Conservation (phyloP, 371 early-diverging fungal genomes). For the Zancudomyces culisetae region DNA sequence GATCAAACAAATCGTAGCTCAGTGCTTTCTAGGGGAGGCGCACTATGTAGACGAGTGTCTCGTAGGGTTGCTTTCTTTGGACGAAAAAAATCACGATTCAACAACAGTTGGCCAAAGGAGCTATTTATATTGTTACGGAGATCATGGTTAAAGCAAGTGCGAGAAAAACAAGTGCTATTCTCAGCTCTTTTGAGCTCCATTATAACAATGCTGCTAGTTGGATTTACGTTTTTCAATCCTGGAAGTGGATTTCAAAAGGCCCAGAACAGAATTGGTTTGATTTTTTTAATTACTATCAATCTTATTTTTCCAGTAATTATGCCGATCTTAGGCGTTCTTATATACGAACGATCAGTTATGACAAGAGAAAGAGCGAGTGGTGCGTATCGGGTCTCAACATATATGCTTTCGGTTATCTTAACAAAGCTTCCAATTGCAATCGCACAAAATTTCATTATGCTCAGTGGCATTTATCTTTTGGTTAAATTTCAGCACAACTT, state of each 20-base stretch:
- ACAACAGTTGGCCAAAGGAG: slow-evolving; percentile 16
- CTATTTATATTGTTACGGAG: slow-evolving; percentile 8
- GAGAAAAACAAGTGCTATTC: slow-evolving; percentile 7
- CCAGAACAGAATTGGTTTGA: slow-evolving; percentile 18
- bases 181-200: slow-evolving; percentile 7
- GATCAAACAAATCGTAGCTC: slow-evolving; percentile 2
- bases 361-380: slow-evolving; percentile 19
- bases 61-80: background rate
- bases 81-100: background rate
- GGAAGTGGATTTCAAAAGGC: slow-evolving; percentile 9
- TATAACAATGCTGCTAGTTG: slow-evolving; percentile 9
- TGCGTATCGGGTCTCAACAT: slow-evolving; percentile 17
- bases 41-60: background rate
- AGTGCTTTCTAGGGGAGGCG: background rate
- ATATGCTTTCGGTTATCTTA: slow-evolving; percentile 8
- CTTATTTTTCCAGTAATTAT: slow-evolving; percentile 14
- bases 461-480: slow-evolving; percentile 15
- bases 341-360: slow-evolving; percentile 11
- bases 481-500: slow-evolving; percentile 16
- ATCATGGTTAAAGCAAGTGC: slow-evolving; percentile 14
- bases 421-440: slow-evolving; percentile 12
- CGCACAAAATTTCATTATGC: slow-evolving; percentile 6
- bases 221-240: slow-evolving; percentile 22
- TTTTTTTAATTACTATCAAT: slow-evolving; percentile 13
- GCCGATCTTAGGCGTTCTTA: slow-evolving; percentile 13